These are phyloP conservation scores for Paramyrothecium sp. DNA, from an alignment of 2,329 filamentous ascomycete species.

Conservation along the genomic window DNA sequence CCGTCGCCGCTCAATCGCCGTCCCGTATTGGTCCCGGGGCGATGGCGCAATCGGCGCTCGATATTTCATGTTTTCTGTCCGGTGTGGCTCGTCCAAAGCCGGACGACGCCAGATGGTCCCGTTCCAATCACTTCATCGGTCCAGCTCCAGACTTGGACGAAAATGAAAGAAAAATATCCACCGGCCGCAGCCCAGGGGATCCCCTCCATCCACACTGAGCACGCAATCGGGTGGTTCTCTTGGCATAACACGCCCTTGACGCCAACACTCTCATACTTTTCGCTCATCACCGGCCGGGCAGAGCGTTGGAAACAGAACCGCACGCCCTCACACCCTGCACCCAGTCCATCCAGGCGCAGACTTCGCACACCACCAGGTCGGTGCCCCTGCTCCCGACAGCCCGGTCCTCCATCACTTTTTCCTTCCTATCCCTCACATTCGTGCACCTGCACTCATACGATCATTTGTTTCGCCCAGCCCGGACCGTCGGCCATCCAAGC, in stretches of 20 bases:
- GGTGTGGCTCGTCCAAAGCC: neutral
- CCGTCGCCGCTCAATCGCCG: neutral
- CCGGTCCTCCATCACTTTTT: neutral
- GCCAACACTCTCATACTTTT: neutral
- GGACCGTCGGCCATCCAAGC: neutral
- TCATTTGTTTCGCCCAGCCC: neutral
- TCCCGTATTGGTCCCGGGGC: conserved; percentile 9
- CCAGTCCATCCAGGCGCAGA: neutral
- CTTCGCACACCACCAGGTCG: neutral
- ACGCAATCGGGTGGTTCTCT: conserved; percentile 24
- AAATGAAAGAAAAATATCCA: neutral
- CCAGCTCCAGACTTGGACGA: too few species aligned
- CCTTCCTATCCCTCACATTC: neutral
- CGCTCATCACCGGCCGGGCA: too few species aligned
- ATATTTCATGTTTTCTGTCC: neutral
- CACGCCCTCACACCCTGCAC: neutral
- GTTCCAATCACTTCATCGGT: too few species aligned
- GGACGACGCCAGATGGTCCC: neutral
- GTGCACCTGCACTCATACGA: neutral
- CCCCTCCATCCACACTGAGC: conserved; percentile 8
- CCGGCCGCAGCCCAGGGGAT: neutral
- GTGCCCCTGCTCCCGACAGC: neutral
- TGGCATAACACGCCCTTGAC: conserved; percentile 10
- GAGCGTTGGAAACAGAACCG: neutral
- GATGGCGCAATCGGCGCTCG: conserved; percentile 9